A percentile compares a stretch with the other conserved stretches of the same genome.
phyloP scores from a whole-genome alignment of 441 rosid species.

The Aquilaria agallochum region DNA sequence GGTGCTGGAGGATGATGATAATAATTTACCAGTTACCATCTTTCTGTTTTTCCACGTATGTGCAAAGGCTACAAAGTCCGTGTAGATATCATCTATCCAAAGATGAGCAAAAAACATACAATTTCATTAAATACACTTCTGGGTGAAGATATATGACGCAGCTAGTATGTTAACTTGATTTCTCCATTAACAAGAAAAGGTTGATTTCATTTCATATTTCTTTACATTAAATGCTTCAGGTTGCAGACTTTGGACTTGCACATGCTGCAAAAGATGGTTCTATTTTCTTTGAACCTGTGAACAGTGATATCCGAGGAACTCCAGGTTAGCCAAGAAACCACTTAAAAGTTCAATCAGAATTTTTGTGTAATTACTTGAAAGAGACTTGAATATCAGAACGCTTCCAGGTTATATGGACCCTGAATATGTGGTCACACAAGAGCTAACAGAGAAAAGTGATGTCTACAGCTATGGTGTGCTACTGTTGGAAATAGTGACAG shows the following conservation, averaged over 20 bases:
- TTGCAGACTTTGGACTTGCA: conserved; percentile 97
- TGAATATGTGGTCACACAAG: conserved; percentile 78
- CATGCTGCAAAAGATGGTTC: conserved; percentile 90
- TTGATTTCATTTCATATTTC: conserved; percentile 4
- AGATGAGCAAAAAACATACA: too few relatives aligned
- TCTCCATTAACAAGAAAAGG: background rate
- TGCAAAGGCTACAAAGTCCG: too few relatives aligned
- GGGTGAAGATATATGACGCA: background rate
- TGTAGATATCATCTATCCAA: background rate
- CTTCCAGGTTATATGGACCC: conserved; percentile 96
- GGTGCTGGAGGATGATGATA: too few relatives aligned
- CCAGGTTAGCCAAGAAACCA: conserved; percentile 63
- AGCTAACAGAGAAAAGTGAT: conserved; percentile 93
- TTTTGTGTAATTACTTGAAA: background rate
- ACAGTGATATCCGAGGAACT: conserved; percentile 85
- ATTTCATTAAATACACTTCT: too few relatives aligned
- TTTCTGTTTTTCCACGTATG: too few relatives aligned
- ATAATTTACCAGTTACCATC: too few relatives aligned
- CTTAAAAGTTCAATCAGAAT: conserved; percentile 3
- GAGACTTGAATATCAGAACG: conserved; percentile 10
- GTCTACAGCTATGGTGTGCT: conserved; percentile 93
- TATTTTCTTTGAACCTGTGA: conserved; percentile 81
- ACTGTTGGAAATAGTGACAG: conserved; percentile 77
- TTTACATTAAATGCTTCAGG: conserved; percentile 37
- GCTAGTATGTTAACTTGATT: background rate